A percentile compares a stretch with the other conserved stretches of the same genome.
Conservation (phyloP, 2,329 filamentous ascomycete species). For the Penicillium sp. region DNA sequence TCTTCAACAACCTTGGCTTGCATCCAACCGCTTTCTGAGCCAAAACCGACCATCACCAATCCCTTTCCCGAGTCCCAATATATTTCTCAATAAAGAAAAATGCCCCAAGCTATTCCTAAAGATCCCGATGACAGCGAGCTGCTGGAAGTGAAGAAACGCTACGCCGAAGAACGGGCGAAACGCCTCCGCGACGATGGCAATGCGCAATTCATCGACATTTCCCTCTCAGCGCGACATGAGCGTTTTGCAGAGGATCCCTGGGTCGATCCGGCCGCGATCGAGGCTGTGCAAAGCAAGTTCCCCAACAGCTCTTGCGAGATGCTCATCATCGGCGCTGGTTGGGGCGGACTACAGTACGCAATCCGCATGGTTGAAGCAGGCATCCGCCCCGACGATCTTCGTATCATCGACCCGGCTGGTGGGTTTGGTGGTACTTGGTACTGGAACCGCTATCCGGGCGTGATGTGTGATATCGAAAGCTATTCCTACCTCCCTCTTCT, state of each 20-base stretch:
- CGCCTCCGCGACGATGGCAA: slow-evolving; percentile 8
- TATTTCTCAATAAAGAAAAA: no score
- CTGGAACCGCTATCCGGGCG: slow-evolving; percentile 50
- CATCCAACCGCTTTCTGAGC: no score
- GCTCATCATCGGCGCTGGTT: slow-evolving; percentile 9
- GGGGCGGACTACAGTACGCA: slow-evolving; percentile 3
- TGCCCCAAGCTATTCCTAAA: no score
- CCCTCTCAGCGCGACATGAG: not conserved
- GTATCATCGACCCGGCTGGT: slow-evolving; percentile 41
- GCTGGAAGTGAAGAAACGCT: no score
- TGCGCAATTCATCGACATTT: slow-evolving; percentile 6
- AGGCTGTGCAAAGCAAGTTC: slow-evolving; percentile 3
- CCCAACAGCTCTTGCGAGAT: slow-evolving; percentile 3
- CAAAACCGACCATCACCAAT: no score
- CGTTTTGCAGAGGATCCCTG: slow-evolving; percentile 9
- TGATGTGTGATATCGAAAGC: slow-evolving; percentile 58
- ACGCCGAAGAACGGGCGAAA: slow-evolving; percentile 8
- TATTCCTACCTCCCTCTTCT: slow-evolving; percentile 61
- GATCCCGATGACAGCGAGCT: no score
- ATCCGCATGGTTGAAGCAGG: slow-evolving; percentile 7
- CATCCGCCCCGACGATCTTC: slow-evolving; percentile 32
- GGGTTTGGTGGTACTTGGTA: slow-evolving; percentile 52
- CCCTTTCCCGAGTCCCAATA: no score
- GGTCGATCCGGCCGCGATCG: not conserved
- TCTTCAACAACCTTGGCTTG: no score